Base-by-base conservation (phyloP, 2,329 filamentous ascomycete genomes). In the Talaromyces amestolkiae region DNA sequence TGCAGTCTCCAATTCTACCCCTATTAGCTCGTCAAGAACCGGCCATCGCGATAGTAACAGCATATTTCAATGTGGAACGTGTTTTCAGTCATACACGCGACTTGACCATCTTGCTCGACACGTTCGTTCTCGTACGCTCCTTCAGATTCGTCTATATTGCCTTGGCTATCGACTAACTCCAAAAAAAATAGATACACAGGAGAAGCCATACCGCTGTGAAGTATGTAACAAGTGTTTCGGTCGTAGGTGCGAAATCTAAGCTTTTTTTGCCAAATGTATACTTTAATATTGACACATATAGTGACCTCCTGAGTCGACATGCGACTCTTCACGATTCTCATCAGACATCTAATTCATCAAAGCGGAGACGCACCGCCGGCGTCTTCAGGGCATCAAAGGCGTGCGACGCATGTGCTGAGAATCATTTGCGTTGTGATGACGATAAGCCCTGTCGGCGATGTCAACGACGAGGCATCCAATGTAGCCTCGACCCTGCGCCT, bases 371-470 rank as follows among this genome's bases (percentile, higher is more conserved):
- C 49, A 33, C 58, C 10, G 39, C 45, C 17, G 69, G 51, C 19
- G 27, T 17, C 33, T 41, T 45, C 7, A 67, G 73, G 0, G 74
- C 74, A 0, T 66, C 71, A 0, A 65, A 72, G 39, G 73, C 74
- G 1, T 76, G 74, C 33, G 65, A 67, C 15, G 62, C 70, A 3
- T 76, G 74, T 56, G 72, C 73, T 0, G 71, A 72, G 1, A 70
- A 73, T n/a, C 74, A 76, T 45, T 54, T 76, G 6, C 69, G 72
- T 15, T 76, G 73, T 33, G 70, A 71, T 11, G 74, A 76, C 27
- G 66, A 72, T 19, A 76, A 76, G 33, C 74, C 74, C 33, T 76
- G 74, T 37, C 62, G 58, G 5, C 70, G 74, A 22, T 76, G 74
- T 19, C 60, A 64, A 35, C 66, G 72, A 5, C 70, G 70, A 56